Evolutionary conservation across 345 rosid genomes (phyloP).

Genomic region (Gynandropsis gynandra): DNA sequence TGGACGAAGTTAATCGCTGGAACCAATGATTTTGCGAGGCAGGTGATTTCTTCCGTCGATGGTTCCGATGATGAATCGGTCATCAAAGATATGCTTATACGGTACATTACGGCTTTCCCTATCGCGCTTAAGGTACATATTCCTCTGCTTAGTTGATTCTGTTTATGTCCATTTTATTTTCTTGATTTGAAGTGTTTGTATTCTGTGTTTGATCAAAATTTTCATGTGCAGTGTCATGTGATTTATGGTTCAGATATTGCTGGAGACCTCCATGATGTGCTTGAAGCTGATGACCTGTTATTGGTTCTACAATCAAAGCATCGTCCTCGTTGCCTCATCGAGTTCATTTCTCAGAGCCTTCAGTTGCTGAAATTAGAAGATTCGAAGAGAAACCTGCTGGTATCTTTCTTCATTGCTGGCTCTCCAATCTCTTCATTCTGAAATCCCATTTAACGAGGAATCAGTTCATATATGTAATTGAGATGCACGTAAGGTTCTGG

Average conservation of each 20-base stretch:
- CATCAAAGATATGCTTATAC: constrained; percentile 45
- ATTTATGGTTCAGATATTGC: constrained; percentile 59
- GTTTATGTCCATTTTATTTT: no score
- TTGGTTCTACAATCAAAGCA: constrained; percentile 64
- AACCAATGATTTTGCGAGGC: constrained; percentile 65
- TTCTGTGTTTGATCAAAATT: constrained; percentile 15
- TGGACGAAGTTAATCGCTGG: constrained; percentile 75
- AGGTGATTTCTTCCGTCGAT: constrained; percentile 41
- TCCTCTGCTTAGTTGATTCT: neutral
- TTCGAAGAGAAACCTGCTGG: constrained; percentile 52
- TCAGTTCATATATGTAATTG: neutral
- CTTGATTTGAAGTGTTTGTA: neutral
- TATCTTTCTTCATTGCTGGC: constrained; percentile 29
- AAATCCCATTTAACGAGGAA: no score
- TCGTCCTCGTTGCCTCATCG: constrained; percentile 72
- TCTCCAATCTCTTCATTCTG: neutral
- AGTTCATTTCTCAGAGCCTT: constrained; percentile 71
- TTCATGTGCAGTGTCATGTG: constrained; percentile 73
- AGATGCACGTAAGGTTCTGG: neutral
- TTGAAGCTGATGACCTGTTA: constrained; percentile 71
- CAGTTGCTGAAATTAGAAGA: constrained; percentile 50
- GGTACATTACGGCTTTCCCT: constrained; percentile 78
- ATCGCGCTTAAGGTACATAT: constrained; percentile 67
- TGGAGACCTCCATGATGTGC: constrained; percentile 47
- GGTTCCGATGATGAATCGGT: constrained; percentile 34